Conservation (phyloP, 1,139 yeast species). For the Geotrichum reessii region DNA sequence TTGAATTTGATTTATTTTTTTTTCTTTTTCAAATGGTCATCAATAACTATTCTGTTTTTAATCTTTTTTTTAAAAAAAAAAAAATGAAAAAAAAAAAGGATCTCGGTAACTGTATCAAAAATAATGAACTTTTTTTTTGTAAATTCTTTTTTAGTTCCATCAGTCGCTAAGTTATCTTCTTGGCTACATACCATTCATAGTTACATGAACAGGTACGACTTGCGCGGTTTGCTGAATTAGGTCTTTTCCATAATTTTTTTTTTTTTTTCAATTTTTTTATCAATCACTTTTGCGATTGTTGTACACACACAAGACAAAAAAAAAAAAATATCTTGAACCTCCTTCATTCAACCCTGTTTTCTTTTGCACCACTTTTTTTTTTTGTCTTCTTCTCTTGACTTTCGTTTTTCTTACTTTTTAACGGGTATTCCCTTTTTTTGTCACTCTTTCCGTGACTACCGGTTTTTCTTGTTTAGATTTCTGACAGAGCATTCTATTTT, state of each 20-base stretch:
- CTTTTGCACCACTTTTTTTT: background rate
- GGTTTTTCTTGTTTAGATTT: background rate
- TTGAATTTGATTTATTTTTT: too few relatives aligned
- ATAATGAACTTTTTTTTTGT: too few relatives aligned
- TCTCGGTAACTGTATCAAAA: too few relatives aligned
- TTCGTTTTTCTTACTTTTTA: background rate
- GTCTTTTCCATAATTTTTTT: too few relatives aligned
- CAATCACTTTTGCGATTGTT: background rate
- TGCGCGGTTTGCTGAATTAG: background rate
- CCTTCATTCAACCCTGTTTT: background rate
- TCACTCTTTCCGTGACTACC: background rate
- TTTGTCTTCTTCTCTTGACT: background rate
- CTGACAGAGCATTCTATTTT: too few relatives aligned
- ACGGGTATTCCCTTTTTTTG: background rate
- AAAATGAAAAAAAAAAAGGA: too few relatives aligned
- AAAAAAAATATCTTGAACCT: background rate
- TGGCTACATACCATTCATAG: background rate
- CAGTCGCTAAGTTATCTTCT: background rate
- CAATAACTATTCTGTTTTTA: too few relatives aligned
- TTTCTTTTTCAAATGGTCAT: too few relatives aligned
- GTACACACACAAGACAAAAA: background rate
- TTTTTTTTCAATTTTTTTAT: background rate
- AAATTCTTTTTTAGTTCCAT: background rate
- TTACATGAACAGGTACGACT: background rate
- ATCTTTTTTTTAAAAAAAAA: too few relatives aligned